phyloP scores from a whole-genome alignment of 306 rosid genomes.

The Carpinus fangiana region DNA sequence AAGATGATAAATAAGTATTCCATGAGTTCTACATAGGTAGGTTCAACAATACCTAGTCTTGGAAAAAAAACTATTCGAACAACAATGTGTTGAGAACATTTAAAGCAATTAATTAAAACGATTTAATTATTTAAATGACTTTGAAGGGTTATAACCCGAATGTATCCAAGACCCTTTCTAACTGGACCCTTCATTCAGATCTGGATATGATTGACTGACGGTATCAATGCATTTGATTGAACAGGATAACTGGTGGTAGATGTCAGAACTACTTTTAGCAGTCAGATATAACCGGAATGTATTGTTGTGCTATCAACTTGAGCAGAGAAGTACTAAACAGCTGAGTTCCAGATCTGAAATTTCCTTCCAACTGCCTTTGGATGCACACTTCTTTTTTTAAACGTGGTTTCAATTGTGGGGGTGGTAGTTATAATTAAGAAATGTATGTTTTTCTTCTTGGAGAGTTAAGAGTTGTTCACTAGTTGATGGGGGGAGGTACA shows the following conservation, averaged over 20 bases:
- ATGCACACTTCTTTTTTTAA: background rate
- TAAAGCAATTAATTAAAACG: background rate
- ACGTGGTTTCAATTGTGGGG: background rate
- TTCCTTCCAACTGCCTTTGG: background rate
- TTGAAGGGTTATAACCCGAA: background rate
- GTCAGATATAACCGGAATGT: background rate
- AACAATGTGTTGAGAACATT: background rate
- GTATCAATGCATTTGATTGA: background rate
- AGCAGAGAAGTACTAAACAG: background rate
- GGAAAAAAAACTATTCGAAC: background rate
- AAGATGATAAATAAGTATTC: constrained; percentile 26
- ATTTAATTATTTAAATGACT: background rate
- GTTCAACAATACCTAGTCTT: background rate
- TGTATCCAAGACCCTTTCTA: no score
- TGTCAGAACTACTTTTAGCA: background rate
- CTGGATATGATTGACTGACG: background rate
- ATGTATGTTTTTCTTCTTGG: background rate
- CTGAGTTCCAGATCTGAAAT: background rate
- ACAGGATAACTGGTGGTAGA: background rate
- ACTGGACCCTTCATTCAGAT: background rate
- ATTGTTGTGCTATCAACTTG: background rate
- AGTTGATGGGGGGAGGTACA: no score
- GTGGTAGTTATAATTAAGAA: background rate
- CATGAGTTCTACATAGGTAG: background rate
- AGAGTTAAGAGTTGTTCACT: background rate